Percentiles rank a stretch among this genome's conserved stretches.
These are phyloP conservation scores for Plasmodium malariae DNA, from an alignment of 169 alveolate genomes.

Conservation along the genomic window DNA sequence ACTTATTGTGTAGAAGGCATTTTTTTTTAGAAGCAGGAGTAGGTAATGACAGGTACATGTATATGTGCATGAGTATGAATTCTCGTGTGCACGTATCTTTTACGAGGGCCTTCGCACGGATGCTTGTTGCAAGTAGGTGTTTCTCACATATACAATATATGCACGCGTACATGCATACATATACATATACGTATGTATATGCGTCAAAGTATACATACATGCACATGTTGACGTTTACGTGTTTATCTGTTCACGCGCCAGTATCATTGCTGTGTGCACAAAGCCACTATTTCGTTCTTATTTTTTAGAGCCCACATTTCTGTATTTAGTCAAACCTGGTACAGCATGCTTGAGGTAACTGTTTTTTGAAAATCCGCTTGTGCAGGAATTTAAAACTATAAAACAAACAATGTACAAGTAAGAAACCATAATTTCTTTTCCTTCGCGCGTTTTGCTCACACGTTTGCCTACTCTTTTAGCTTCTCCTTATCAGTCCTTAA, in stretches of 20 bases:
- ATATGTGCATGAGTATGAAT: no score
- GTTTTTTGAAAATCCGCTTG: conserved; percentile 7
- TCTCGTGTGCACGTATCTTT: no score
- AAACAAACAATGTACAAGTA: conserved; percentile 2
- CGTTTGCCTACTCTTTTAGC: no score
- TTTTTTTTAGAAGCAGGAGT: no score
- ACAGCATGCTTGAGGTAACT: neutral
- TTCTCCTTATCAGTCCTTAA: neutral
- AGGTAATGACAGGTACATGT: no score
- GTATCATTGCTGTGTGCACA: neutral
- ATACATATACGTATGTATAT: neutral
- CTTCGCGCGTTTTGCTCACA: neutral
- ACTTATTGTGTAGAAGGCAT: no score
- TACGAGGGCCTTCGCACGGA: no score
- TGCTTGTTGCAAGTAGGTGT: no score
- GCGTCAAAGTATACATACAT: conserved; percentile 7
- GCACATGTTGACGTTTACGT: neutral
- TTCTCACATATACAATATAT: no score
- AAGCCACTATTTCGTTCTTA: no score
- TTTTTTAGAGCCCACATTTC: no score
- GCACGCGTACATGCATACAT: neutral
- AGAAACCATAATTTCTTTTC: conserved; percentile 11
- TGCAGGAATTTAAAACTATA: conserved; percentile 5
- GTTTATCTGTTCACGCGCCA: neutral
- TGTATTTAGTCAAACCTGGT: conserved; percentile 9